A percentile compares a stretch with the other conserved stretches of the same genome.
These are phyloP conservation scores for Carallia pectinifolia DNA, from an alignment of 345 rosid genomes.

Conservation along the genomic window DNA sequence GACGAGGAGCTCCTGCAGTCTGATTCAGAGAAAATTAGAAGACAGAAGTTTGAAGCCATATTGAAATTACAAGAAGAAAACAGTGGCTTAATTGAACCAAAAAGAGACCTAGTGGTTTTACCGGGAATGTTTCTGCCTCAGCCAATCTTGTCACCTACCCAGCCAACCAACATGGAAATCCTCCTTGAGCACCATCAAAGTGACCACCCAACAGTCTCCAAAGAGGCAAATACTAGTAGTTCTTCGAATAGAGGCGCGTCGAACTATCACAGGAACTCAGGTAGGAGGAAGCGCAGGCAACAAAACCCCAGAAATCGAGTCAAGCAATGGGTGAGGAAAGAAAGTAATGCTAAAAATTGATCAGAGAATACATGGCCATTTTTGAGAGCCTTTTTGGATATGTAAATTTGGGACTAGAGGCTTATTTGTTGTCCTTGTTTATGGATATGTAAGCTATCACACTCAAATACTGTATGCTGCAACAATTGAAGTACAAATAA, in stretches of 20 bases:
- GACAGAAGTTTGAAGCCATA: slow-evolving; percentile 61
- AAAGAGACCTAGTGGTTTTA: slow-evolving; percentile 47
- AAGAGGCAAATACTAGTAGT: slow-evolving; percentile 31
- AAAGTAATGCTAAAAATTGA: slow-evolving; percentile 25
- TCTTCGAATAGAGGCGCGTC: slow-evolving; percentile 35
- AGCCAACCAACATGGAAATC: slow-evolving; percentile 31
- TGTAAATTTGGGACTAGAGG: neutral
- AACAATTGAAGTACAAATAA: no score
- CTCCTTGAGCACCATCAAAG: slow-evolving; percentile 29
- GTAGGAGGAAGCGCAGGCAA: slow-evolving; percentile 27
- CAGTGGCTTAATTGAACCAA: slow-evolving; percentile 65
- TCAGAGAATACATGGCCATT: neutral
- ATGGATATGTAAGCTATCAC: no score
- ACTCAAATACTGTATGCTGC: no score
- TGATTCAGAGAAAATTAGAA: slow-evolving; percentile 56
- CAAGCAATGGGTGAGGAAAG: slow-evolving; percentile 49
- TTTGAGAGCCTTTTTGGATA: neutral
- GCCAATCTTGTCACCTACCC: slow-evolving; percentile 24
- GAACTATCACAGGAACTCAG: slow-evolving; percentile 20
- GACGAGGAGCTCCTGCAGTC: slow-evolving; percentile 43
- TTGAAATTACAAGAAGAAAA: slow-evolving; percentile 60
- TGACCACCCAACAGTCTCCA: slow-evolving; percentile 11
- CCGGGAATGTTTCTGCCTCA: slow-evolving; percentile 79
- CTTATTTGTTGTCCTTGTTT: neutral
- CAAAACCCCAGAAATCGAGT: slow-evolving; percentile 34